These are phyloP conservation scores for Botryotinia calthae DNA, from an alignment of 2,329 filamentous ascomycete genomes.

Conservation along the genomic window DNA sequence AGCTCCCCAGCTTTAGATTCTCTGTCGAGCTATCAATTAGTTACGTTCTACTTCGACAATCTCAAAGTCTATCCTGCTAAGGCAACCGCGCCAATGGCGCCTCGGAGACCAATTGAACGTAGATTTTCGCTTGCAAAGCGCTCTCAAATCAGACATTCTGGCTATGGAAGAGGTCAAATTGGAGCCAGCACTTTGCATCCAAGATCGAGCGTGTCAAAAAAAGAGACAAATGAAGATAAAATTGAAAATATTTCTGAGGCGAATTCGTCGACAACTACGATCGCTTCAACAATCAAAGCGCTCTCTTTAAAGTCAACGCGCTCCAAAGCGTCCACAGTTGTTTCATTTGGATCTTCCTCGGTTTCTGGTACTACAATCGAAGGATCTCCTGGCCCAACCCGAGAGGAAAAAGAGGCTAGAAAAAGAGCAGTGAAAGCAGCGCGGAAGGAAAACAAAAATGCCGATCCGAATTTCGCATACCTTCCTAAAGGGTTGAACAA, in stretches of 20 bases:
- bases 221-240: neutral
- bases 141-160: neutral
- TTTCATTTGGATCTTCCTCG: neutral
- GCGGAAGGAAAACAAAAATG: neutral
- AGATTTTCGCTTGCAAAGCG: neutral
- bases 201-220: neutral
- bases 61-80: neutral
- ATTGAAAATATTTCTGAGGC: neutral
- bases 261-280: neutral
- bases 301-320: neutral
- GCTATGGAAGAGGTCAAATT: neutral
- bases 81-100: neutral
- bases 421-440: constrained; percentile 7
- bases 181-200: too few relatives aligned
- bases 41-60: neutral
- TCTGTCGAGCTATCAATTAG: neutral
- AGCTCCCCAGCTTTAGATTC: neutral
- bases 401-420: neutral
- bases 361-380: neutral
- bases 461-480: neutral
- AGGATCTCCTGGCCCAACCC: neutral
- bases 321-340: neutral
- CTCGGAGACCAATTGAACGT: neutral
- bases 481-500: constrained; percentile 11
- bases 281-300: neutral